Percentiles rank a stretch among this genome's conserved stretches.
phyloP scores from a whole-genome alignment of 129 eudicot species.

The Erigeron canadensis region DNA sequence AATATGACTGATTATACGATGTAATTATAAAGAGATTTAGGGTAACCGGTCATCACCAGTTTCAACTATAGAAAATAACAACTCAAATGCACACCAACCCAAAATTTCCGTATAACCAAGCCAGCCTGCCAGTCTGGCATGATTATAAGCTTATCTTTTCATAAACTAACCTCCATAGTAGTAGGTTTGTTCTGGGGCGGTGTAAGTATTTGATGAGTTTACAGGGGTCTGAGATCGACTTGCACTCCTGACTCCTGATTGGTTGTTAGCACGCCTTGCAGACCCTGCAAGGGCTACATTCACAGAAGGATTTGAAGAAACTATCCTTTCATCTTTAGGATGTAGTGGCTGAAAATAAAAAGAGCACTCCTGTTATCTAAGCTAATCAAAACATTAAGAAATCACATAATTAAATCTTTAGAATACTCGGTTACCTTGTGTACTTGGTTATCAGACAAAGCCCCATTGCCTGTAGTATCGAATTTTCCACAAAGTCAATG shows the following conservation, averaged over 20 bases:
- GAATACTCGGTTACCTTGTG: conserved; percentile 41
- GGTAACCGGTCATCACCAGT: too few relatives aligned
- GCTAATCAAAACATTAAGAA: conserved; percentile 7
- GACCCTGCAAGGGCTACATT: conserved; percentile 55
- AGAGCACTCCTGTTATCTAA: conserved; percentile 20
- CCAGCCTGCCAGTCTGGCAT: neutral
- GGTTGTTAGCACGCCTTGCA: neutral
- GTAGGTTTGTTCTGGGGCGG: conserved; percentile 52
- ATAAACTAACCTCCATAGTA: conserved; percentile 61
- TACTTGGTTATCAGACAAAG: conserved; percentile 35
- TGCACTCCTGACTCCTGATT: conserved; percentile 29
- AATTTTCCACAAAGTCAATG: neutral
- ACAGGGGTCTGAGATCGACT: conserved; percentile 47
- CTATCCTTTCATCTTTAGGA: conserved; percentile 66
- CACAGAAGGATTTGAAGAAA: conserved; percentile 49
- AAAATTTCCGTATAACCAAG: too few relatives aligned
- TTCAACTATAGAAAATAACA: too few relatives aligned
- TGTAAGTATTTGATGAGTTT: conserved; percentile 37
- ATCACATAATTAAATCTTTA: conserved; percentile 2
- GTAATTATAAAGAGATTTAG: too few relatives aligned
- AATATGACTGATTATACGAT: too few relatives aligned
- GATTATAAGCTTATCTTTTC: neutral
- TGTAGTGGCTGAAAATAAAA: conserved; percentile 48
- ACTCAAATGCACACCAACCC: neutral
- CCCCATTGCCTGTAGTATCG: conserved; percentile 42